phyloP scores from a whole-genome alignment of 139 green algal species.

The Chlamydomonas urium region DNA sequence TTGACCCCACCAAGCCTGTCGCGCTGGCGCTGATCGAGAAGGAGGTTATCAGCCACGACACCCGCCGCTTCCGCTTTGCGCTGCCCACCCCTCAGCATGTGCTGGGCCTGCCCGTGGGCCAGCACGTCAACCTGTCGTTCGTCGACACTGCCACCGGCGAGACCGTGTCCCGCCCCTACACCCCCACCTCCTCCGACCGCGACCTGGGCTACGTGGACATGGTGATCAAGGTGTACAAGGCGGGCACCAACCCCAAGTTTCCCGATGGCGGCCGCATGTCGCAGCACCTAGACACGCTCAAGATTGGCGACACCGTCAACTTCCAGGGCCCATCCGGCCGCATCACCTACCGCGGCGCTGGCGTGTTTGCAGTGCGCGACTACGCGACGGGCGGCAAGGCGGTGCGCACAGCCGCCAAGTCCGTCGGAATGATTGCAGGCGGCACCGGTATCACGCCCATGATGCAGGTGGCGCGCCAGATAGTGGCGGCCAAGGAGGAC shows the following conservation, averaged over 20 bases:
- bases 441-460: slow-evolving; percentile 49
- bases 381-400: background rate
- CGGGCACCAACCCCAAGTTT: slow-evolving; percentile 85
- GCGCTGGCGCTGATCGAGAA: slow-evolving; percentile 75
- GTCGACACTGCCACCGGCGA: slow-evolving; percentile 79
- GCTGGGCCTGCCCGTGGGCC: slow-evolving; percentile 86
- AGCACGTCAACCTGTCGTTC: slow-evolving; percentile 93
- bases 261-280: slow-evolving; percentile 80
- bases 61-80: slow-evolving; percentile 85
- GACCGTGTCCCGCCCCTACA: slow-evolving; percentile 93
- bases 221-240: slow-evolving; percentile 86
- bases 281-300: slow-evolving; percentile 59
- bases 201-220: slow-evolving; percentile 92
- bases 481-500: slow-evolving; percentile 79
- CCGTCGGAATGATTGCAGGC: slow-evolving; percentile 72
- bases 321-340: slow-evolving; percentile 91
- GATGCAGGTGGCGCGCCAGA: slow-evolving; percentile 63
- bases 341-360: slow-evolving; percentile 76
- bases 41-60: slow-evolving; percentile 78
- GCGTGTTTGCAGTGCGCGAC: slow-evolving; percentile 53
- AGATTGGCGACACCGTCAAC: slow-evolving; percentile 84
- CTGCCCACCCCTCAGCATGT: slow-evolving; percentile 82
- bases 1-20: slow-evolving; percentile 42
- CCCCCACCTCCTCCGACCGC: slow-evolving; percentile 77
- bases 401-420: slow-evolving; percentile 19